Evolutionary conservation across 2,329 filamentous ascomycete genomes (phyloP).

Genomic region (Aspergillus costaricaensis): DNA sequence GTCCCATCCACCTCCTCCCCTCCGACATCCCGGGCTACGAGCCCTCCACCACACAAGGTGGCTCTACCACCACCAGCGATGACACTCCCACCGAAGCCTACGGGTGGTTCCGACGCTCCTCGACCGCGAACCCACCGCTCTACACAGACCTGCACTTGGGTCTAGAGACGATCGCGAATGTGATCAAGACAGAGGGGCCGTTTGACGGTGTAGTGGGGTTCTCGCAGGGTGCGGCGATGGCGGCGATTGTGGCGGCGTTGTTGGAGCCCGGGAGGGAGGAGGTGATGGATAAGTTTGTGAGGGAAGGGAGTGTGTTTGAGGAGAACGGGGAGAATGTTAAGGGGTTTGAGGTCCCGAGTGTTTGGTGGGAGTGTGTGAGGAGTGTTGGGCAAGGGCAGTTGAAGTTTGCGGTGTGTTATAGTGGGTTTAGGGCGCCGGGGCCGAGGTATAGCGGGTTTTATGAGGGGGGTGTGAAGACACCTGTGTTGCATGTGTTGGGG

Average conservation of each 20-base stretch:
- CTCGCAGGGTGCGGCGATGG: conserved; percentile 73
- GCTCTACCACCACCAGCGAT: conserved; percentile 24
- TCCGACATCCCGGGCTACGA: conserved; percentile 71
- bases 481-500: conserved; percentile 79
- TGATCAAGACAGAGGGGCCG: conserved; percentile 64
- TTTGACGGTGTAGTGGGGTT: conserved; percentile 82
- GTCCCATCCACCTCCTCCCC: conserved; percentile 62
- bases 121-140: conserved; percentile 61
- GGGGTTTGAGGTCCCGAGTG: conserved; percentile 53
- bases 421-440: conserved; percentile 70
- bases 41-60: conserved; percentile 39
- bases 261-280: conserved; percentile 59
- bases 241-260: conserved; percentile 71
- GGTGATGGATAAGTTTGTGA: conserved; percentile 50
- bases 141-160: conserved; percentile 74
- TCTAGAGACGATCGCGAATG: conserved; percentile 62
- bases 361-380: conserved; percentile 45
- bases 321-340: conserved; percentile 15
- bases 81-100: conserved; percentile 66
- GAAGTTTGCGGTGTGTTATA: conserved; percentile 75
- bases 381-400: conserved; percentile 52
- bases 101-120: conserved; percentile 76
- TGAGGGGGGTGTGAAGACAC: conserved; percentile 73
- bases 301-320: conserved; percentile 19
- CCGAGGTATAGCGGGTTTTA: conserved; percentile 68